Evolutionary conservation across 2,329 filamentous ascomycete species (phyloP), one percentile per base, ranked within the genome.

Genomic region (Plectosphaerella cucumerina): DNA sequence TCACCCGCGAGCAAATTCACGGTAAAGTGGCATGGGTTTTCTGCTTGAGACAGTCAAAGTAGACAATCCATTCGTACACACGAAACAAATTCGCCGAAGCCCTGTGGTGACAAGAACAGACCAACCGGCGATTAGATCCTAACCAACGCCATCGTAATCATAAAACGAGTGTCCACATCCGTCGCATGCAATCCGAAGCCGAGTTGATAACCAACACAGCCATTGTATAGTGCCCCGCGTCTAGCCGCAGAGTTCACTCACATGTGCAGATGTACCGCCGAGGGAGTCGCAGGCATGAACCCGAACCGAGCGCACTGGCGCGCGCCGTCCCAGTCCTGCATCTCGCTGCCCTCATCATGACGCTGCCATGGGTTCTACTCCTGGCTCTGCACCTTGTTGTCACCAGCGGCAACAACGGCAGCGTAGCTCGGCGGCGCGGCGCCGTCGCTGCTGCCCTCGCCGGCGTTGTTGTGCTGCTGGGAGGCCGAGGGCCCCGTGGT

Each of bases 301-400:
- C n/a, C 39, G n/a, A 18, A 18, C n/a, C 39, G 39, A 11, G 3
- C 39, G 20, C n/a, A 12, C 39, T 42, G 3, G 5, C 39, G 39
- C 17, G n/a, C n/a, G 6, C 39, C n/a, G 9, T 6, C 9, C n/a
- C n/a, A 42, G n/a, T 17, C 10, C 39, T 20, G 39, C 39, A 42
- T 3, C 17, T 42, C 39, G 18, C 12, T 17, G n/a, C 18, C 39
- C 39, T 20, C 39, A 18, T 12, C n/a, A 12, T 18, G 17, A 6
- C 21, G 43, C 23, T 34, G 45, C 15, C 34, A 51, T 37, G 17
- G 8, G 35, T 52, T 50, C 65, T 76, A 84, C 53, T 84, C 78
- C 51, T 79, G 75, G 17, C 70, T 78, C 77, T 97, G 94, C 47
- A 97, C 78, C 80, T 97, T 97, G 70, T 97, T 74, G 65, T 97